Evolutionary conservation across 169 alveolate species (phyloP), one percentile per base, ranked within the genome.

Genomic region (Cystoisospora suis): DNA sequence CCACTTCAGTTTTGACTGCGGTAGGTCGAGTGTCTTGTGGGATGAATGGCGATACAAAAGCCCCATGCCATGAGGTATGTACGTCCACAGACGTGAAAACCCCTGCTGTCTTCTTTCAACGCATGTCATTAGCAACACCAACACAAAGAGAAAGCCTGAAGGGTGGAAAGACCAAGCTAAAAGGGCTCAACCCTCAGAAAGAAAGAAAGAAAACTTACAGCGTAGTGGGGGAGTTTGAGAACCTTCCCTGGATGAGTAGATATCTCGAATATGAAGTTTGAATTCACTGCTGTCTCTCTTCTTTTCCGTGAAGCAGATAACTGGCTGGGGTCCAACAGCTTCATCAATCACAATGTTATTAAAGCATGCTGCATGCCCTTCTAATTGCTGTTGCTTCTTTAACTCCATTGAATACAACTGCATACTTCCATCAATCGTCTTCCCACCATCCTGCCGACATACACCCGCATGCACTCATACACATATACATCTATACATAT

Each of bases 321-420:
- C 87, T 44, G 95, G 93, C 91, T 94, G 94, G 5, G 94, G 90
- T 58, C 90, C 94, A 40, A 79, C 89, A 36, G 94, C 95, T 89
- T 96, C 99, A 80, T 95, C 94, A 44, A 97, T 94, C 61, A 95
- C 96, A 75, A 97, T 93, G 91, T 96, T 96, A 75, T 98, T 97
- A 94, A 98, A 98, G 93, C 97, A 94, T 58, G 98, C 98, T 47
- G 98, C 98, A 89, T 96, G 98, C 32, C 99, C 99, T 92, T 97
- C 99, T 20, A 98, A 94, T 81, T 96, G 93, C 95, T 98, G 98
- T 93, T 97, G 97, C 91, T 96, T 98, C 92, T 94, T 92, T 87
- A 91, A 56, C 81, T 92, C 94, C 91, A 92, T 87, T 23, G 96
- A 95, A 92, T 94, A 98, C 87, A 98, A 95, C 96, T 97, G 98